phyloP scores from a whole-genome alignment of 257 asterid genomes.

The Cynanchum wilfordii region DNA sequence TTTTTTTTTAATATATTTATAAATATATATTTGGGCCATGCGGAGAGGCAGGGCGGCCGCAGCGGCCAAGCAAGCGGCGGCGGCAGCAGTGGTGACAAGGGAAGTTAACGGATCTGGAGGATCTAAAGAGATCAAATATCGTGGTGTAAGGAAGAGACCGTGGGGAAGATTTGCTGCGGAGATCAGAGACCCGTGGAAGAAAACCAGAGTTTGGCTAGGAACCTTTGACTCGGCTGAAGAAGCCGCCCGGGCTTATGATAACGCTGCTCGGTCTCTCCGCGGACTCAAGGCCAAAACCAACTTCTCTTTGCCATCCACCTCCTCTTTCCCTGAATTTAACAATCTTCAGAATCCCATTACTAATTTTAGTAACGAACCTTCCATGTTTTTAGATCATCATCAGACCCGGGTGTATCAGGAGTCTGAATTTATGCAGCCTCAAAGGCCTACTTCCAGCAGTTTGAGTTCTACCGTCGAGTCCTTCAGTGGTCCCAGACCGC shows the following conservation, averaged over 20 bases:
- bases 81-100: conserved; percentile 27
- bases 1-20: neutral
- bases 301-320: conserved; percentile 32
- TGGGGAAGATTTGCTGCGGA: conserved; percentile 77
- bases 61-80: conserved; percentile 26
- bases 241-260: conserved; percentile 70
- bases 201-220: conserved; percentile 71
- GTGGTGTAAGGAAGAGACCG: conserved; percentile 73
- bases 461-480: conserved; percentile 79
- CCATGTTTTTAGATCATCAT: conserved; percentile 23
- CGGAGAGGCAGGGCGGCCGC: conserved; percentile 50
- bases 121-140: conserved; percentile 51
- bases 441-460: conserved; percentile 62
- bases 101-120: conserved; percentile 50
- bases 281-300: conserved; percentile 67
- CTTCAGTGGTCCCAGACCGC: conserved; percentile 60
- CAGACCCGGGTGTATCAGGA: conserved; percentile 41
- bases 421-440: conserved; percentile 35
- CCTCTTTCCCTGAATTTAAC: conserved; percentile 19
- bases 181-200: conserved; percentile 76
- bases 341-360: conserved; percentile 18
- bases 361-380: conserved; percentile 17
- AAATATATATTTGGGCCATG: conserved; percentile 34
- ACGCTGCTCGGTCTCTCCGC: conserved; percentile 62
- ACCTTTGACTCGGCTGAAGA: conserved; percentile 76